Base-by-base conservation (phyloP, 75 land plant genomes). In the Pseudotsuga menziesii region DNA sequence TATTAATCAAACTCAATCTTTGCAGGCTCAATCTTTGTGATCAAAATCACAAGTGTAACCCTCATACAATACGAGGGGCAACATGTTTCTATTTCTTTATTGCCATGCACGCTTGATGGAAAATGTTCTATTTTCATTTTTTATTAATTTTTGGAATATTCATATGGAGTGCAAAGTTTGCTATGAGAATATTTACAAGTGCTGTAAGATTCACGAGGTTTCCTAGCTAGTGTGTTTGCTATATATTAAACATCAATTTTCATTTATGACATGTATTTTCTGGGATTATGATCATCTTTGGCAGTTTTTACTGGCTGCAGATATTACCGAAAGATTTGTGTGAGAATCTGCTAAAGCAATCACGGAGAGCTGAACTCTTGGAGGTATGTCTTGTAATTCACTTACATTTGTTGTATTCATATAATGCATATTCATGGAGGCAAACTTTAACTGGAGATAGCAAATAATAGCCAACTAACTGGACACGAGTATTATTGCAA, bases 321-420 rank as follows among this genome's bases (percentile, higher is more conserved):
- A 79, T 90, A 76, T 80, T 90, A 26, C 92, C 92, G n/a, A 60
- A 44, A 11, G 90, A 88, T 83, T 57, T 90, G 32, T 78, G 82
- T 19, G 80, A 83, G 32, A 76, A 75, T 26, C 56, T 90, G 22
- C 64, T 57, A 0, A 73, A 74, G 56, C 88, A 90, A 56, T 77
- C 90, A 15, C 81, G 79, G 63, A 78, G 83, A 76, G 82, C 36
- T 62, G 81, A 87, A 35, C 83, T 90, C 61, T 71, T 90, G 16
- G 92, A 90, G 92, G 92, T 90, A 57, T 63, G 52, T 70, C 54
- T 56, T 23, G 54, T 35, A 69, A 35, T 55, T 17, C 16, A 15
- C 56, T 32, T 48, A 3, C 6, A 12, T 41, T 16, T 14, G 39
- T 75, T 36, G 4, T 54, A 44, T 57, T 44, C 72, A 36, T 57